Evolutionary conservation across 768 basidiomycete species (phyloP).

Genomic region (Lentinula guzmanii): DNA sequence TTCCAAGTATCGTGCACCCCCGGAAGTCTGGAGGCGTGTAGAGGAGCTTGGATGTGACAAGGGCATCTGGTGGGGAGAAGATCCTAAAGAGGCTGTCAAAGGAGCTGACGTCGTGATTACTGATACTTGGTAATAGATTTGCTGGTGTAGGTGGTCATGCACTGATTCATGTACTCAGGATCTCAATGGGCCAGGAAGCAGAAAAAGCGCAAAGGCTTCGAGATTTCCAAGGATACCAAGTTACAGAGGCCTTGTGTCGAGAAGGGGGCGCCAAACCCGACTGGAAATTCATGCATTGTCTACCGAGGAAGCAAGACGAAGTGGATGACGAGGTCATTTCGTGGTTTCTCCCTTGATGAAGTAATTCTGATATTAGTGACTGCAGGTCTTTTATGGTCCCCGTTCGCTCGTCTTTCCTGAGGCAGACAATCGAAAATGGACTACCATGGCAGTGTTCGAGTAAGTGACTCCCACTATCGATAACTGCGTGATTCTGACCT

Average conservation of each 20-base stretch:
- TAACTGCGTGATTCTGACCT: not conserved
- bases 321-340: slow-evolving; percentile 86
- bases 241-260: slow-evolving; percentile 82
- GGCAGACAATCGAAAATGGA: slow-evolving; percentile 97
- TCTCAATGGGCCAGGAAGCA: slow-evolving; percentile 98
- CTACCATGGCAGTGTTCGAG: slow-evolving; percentile 91
- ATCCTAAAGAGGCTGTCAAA: slow-evolving; percentile 82
- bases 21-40: slow-evolving; percentile 77
- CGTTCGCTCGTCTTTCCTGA: slow-evolving; percentile 91
- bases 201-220: slow-evolving; percentile 82
- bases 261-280: slow-evolving; percentile 77
- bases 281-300: slow-evolving; percentile 95
- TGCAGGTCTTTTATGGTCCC: slow-evolving; percentile 86
- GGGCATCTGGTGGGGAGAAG: slow-evolving; percentile 64
- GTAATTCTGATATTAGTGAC: not conserved
- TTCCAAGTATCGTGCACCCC: slow-evolving; percentile 57
- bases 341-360: not conserved
- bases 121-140: slow-evolving; percentile 80
- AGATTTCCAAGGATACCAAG: slow-evolving; percentile 90
- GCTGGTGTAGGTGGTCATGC: not conserved
- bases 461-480: slow-evolving; percentile 31
- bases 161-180: slow-evolving; percentile 44
- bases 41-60: slow-evolving; percentile 69
- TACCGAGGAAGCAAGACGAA: slow-evolving; percentile 89
- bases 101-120: slow-evolving; percentile 95